These are phyloP conservation scores for Paecilomyces sp. DNA, from an alignment of 2,329 filamentous ascomycete species.

Conservation along the genomic window DNA sequence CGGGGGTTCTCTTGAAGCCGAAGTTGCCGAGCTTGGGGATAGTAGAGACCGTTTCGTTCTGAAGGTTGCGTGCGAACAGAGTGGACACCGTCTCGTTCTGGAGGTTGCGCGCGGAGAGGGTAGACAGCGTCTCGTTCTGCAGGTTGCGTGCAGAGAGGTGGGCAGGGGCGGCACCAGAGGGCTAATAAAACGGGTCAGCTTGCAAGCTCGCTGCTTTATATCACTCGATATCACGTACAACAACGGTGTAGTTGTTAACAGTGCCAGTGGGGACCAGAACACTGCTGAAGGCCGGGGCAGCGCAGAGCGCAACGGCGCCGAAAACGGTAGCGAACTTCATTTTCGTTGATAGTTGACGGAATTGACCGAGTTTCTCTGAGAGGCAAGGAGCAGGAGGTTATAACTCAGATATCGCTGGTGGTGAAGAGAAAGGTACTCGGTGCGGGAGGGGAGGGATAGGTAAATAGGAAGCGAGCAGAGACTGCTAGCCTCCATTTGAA, in stretches of 20 bases:
- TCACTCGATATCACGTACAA: background rate
- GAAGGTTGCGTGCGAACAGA: background rate
- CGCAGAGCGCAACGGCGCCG: slow-evolving; percentile 14
- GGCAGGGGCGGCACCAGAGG: background rate
- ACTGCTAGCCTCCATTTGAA: background rate
- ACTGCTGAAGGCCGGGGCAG: slow-evolving; percentile 13
- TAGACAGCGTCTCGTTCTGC: background rate
- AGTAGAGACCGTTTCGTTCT: background rate
- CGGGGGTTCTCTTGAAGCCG: slow-evolving; percentile 14
- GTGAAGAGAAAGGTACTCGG: background rate
- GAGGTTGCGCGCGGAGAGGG: background rate
- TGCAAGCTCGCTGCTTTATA: background rate
- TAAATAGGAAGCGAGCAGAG: slow-evolving; percentile 1
- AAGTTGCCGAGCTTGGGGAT: background rate
- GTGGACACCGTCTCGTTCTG: background rate
- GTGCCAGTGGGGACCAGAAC: slow-evolving; percentile 8
- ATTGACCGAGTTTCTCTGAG: background rate
- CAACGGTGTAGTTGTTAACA: background rate
- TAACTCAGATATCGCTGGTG: background rate
- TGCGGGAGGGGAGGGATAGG: background rate
- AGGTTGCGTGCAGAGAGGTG: background rate
- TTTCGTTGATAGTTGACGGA: slow-evolving; percentile 3
- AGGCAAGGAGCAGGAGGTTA: background rate
- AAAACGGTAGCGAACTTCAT: slow-evolving; percentile 22
- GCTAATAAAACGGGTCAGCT: background rate